These are phyloP conservation scores for Podospora didyma DNA, from an alignment of 495 filamentous ascomycete genomes.

Conservation along the genomic window DNA sequence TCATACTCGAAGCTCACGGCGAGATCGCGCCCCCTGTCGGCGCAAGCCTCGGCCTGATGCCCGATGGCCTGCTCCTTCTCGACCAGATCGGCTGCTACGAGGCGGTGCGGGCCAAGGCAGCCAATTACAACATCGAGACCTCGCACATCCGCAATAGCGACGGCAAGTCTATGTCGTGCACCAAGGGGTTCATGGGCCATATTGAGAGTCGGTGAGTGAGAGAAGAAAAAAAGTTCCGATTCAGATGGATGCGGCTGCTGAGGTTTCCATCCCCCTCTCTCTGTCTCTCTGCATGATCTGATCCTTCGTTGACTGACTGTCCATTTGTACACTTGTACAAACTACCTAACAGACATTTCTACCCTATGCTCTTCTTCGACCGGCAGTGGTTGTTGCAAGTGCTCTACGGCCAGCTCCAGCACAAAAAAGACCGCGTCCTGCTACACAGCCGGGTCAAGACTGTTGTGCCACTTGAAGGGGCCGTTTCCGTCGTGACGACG, in stretches of 20 bases:
- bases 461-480: conserved; percentile 22
- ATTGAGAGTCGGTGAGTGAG: conserved; percentile 13
- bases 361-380: conserved; percentile 27
- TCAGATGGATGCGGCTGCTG: too few relatives aligned
- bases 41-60: conserved; percentile 23
- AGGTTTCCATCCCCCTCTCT: neutral
- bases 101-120: neutral
- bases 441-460: conserved; percentile 17
- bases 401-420: conserved; percentile 31
- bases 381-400: conserved; percentile 29
- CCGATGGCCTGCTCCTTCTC: conserved; percentile 25
- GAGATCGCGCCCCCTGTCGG: conserved; percentile 22
- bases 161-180: neutral
- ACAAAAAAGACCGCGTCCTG: conserved; percentile 24
- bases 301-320: neutral
- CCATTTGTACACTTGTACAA: neutral
- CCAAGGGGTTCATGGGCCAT: conserved; percentile 12
- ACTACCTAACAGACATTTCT: neutral
- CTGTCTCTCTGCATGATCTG: neutral
- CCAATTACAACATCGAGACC: neutral
- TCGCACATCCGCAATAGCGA: neutral
- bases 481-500: conserved; percentile 33
- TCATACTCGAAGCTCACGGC: conserved; percentile 21
- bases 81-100: conserved; percentile 26
- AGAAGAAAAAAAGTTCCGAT: neutral